Evolutionary conservation across 345 rosid genomes (phyloP), one percentile per base, ranked within the genome.

Genomic region (Lepidium didymum): DNA sequence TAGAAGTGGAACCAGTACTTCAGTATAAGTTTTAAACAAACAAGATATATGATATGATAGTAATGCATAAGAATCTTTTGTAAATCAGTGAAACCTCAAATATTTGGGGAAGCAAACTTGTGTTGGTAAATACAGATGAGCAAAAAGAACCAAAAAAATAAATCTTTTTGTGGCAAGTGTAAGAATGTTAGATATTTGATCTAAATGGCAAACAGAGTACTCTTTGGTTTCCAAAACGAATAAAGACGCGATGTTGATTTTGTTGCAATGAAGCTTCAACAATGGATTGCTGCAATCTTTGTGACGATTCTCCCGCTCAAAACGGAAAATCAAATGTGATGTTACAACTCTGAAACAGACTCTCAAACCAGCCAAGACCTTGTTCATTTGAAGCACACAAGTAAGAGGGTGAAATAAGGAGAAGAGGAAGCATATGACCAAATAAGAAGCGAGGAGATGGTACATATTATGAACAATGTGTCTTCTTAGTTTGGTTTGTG

Each of bases 151-250:
- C 14, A 3, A 16, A 1, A 58, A 15, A 16, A 10, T 1, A 23
- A 23, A 23, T 78, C 75, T 51, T 51, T 3, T 49, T 68, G 6
- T 72, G 1, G 67, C 62, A 49, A 84, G 57, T 31, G 9, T 63
- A 5, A 84, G 21, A 31, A 3, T 43, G 13, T 40, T 40, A 8
- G 4, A 15, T 0, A 25, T 14, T 0, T 2, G 3, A 4, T 36
- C 1, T n/a, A 78, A 27, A 0, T 40, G 31, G 18, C 77, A 12
- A 29, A 86, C 84, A 2, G 3, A 16, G 64, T 80, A 83, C 2
- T 0, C 0, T 2, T 27, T 75, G 45, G 3, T 9, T 10, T 0
- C 6, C 1, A 19, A 21, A 15, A 57, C 31, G 58, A 33, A 2
- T 9, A 53, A 2, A 8, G 40, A 31, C 0, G 58, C 33, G 21